A percentile compares a stretch with the other conserved stretches of the same genome.
Conservation (phyloP, 2,329 filamentous ascomycete genomes). For the Seiridium cupressi region DNA sequence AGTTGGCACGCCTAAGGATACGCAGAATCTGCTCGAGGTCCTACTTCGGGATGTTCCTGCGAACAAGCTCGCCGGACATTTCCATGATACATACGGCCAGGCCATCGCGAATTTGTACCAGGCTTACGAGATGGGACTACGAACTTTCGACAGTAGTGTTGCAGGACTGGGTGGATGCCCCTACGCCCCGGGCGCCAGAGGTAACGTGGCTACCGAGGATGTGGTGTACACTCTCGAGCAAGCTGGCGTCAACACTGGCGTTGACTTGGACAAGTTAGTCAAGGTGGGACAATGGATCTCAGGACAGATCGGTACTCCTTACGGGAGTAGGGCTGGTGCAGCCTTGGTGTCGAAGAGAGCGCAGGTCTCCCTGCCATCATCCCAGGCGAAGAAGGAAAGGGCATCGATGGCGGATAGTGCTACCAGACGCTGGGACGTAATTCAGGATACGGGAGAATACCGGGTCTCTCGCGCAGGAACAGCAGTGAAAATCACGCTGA, state of each 20-base stretch:
- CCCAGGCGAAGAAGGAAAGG: no score
- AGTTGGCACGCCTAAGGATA: slow-evolving; percentile 45
- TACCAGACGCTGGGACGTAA: not conserved
- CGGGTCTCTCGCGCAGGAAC: slow-evolving; percentile 26
- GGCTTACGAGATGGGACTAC: slow-evolving; percentile 72
- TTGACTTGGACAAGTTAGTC: slow-evolving; percentile 65
- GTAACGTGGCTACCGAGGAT: slow-evolving; percentile 84
- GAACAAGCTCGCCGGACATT: slow-evolving; percentile 47
- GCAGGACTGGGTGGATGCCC: slow-evolving; percentile 82
- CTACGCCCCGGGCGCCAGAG: slow-evolving; percentile 81
- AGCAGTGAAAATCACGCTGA: slow-evolving; percentile 21
- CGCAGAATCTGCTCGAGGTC: slow-evolving; percentile 4
- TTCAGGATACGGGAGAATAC: slow-evolving; percentile 12
- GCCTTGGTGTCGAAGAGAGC: not conserved
- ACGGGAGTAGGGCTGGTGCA: not conserved
- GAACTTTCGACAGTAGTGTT: slow-evolving; percentile 78
- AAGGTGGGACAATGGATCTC: slow-evolving; percentile 52
- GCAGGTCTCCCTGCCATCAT: not conserved
- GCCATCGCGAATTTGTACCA: slow-evolving; percentile 81
- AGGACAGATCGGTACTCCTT: not conserved
- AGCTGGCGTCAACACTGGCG: slow-evolving; percentile 71
- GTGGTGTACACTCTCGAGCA: slow-evolving; percentile 76
- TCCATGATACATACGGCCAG: slow-evolving; percentile 86
- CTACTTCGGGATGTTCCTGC: not conserved
- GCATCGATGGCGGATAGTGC: no score